Percentiles rank a stretch among this genome's conserved stretches.
Evolutionary conservation across 192 early-diverging fungal genomes (phyloP).

Genomic region (Mortierella antarctica): DNA sequence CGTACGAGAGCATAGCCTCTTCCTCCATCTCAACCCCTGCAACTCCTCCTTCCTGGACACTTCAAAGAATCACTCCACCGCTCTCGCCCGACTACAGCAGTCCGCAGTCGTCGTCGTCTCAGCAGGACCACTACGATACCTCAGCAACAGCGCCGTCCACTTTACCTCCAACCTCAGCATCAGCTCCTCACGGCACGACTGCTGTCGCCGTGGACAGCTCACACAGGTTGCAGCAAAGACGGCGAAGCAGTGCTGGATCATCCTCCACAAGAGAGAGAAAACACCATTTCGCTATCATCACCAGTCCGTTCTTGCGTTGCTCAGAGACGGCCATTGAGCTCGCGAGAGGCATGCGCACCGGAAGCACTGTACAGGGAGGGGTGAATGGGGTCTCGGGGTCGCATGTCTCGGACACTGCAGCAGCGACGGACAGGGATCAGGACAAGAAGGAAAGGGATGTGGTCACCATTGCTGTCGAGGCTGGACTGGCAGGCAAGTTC

Average conservation of each 20-base stretch:
- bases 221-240: neutral
- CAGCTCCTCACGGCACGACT: too few species aligned
- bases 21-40: neutral
- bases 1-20: constrained; percentile 13
- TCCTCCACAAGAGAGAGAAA: constrained; percentile 2
- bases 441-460: constrained; percentile 6
- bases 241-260: neutral
- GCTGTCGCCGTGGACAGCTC: too few species aligned
- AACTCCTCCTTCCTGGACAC: constrained; percentile 1
- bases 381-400: neutral
- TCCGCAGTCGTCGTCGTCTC: neutral
- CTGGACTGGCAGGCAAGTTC: constrained; percentile 46
- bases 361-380: too few species aligned
- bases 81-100: constrained; percentile 18
- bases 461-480: constrained; percentile 43
- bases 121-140: neutral
- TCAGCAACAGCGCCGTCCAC: neutral
- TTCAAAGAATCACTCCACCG: constrained; percentile 42
- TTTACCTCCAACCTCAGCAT: neutral
- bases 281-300: constrained; percentile 48
- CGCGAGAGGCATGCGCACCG: constrained; percentile 34
- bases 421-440: neutral
- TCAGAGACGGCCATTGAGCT: constrained; percentile 52
- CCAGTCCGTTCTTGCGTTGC: constrained; percentile 50
- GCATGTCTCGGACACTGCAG: neutral